Evolutionary conservation across 164 flowering plant genomes (phyloP).

Genomic region (Berberis thunbergii): DNA sequence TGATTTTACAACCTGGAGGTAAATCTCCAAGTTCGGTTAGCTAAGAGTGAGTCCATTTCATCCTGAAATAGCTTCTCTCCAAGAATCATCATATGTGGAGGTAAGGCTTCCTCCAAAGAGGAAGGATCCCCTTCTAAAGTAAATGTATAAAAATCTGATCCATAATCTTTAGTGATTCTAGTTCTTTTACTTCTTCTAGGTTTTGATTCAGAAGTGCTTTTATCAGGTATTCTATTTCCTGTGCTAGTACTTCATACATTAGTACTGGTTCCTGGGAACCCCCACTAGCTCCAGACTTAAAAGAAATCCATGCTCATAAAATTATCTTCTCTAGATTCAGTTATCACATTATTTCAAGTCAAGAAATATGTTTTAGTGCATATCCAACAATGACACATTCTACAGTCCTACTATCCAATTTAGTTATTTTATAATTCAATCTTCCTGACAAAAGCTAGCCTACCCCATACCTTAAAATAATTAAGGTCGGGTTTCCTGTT

Average conservation of each 20-base stretch:
- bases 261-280: too few relatives aligned
- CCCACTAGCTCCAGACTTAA: background rate
- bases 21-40: background rate
- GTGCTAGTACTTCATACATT: too few relatives aligned
- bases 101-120: background rate
- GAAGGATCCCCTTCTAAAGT: too few relatives aligned
- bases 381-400: background rate
- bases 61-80: background rate
- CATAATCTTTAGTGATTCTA: background rate
- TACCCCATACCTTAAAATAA: background rate
- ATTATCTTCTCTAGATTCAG: too few relatives aligned
- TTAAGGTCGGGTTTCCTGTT: constrained; percentile 23
- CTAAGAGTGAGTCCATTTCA: background rate
- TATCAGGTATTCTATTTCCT: background rate
- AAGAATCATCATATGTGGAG: background rate
- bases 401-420: background rate
- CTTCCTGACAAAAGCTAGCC: background rate
- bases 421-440: background rate
- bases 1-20: background rate
- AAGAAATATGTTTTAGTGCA: background rate
- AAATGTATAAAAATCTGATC: background rate
- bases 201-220: background rate
- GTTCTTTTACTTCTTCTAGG: background rate
- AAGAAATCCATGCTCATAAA: background rate
- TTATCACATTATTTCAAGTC: background rate